These are phyloP conservation scores for Alternaria ventricosa DNA, from an alignment of 2,329 filamentous ascomycete genomes.

Conservation along the genomic window DNA sequence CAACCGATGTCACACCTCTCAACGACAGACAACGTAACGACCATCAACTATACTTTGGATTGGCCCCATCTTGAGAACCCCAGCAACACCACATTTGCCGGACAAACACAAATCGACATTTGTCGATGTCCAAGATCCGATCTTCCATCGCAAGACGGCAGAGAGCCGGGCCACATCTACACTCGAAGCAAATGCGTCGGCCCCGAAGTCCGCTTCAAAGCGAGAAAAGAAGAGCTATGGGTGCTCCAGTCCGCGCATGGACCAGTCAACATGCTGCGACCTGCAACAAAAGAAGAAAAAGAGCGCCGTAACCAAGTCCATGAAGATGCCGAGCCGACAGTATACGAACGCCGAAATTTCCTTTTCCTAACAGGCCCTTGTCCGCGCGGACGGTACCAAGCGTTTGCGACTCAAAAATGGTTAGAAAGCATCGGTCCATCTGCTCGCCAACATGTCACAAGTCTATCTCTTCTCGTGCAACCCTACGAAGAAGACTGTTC, in stretches of 20 bases:
- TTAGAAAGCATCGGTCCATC: constrained; percentile 22
- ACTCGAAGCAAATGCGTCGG: constrained; percentile 35
- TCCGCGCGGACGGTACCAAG: constrained; percentile 43
- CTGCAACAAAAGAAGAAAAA: constrained; percentile 26
- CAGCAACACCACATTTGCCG: constrained; percentile 39
- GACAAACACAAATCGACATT: constrained; percentile 32
- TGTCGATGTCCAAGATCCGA: constrained; percentile 31
- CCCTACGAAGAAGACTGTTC: constrained; percentile 40
- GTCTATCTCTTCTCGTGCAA: constrained; percentile 32
- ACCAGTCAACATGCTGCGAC: constrained; percentile 40
- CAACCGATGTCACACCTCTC: constrained; percentile 28
- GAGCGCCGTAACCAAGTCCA: constrained; percentile 26
- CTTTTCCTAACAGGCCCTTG: constrained; percentile 38
- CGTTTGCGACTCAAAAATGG: constrained; percentile 37
- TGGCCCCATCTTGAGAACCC: constrained; percentile 41
- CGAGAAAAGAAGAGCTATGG: constrained; percentile 29
- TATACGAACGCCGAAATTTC: constrained; percentile 37
- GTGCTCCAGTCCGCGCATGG: constrained; percentile 30
- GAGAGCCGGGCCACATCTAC: constrained; percentile 38
- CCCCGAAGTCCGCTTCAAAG: constrained; percentile 30
- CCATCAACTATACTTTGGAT: constrained; percentile 44
- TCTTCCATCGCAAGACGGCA: constrained; percentile 2
- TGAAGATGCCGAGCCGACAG: constrained; percentile 28
- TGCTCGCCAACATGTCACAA: constrained; percentile 27
- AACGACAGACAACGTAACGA: constrained; percentile 44